A percentile compares a stretch with the other conserved stretches of the same genome.
phyloP scores from a whole-genome alignment of 2,329 filamentous ascomycete genomes.

The Neonectria coccinea region DNA sequence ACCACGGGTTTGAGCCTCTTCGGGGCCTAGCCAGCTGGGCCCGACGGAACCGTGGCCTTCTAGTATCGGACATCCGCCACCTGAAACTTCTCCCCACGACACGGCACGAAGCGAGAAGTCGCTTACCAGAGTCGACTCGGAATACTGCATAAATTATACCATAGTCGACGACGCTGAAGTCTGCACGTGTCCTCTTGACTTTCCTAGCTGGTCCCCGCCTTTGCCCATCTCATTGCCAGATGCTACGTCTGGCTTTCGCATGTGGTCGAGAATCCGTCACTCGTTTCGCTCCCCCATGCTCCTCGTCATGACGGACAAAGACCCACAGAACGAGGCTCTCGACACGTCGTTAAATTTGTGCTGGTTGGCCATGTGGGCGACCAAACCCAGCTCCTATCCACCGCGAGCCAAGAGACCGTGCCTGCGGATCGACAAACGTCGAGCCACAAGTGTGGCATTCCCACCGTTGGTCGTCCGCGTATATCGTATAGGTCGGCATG shows the following conservation, averaged over 20 bases:
- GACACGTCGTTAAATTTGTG: background rate
- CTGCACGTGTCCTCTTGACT: background rate
- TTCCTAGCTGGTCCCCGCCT: no score
- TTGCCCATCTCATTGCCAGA: background rate
- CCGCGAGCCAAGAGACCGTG: background rate
- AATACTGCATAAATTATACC: background rate
- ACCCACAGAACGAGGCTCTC: background rate
- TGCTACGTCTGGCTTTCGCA: background rate
- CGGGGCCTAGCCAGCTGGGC: background rate
- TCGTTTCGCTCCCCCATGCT: background rate
- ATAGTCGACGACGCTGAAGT: background rate
- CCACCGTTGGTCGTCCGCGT: background rate
- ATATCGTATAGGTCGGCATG: background rate
- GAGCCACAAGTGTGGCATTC: no score
- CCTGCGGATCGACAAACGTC: background rate
- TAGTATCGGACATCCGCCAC: constrained; percentile 8
- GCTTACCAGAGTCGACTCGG: background rate
- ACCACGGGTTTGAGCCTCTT: background rate
- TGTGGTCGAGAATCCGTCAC: background rate
- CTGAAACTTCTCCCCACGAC: constrained; percentile 25
- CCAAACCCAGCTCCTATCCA: background rate
- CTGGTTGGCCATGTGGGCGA: background rate
- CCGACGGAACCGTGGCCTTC: background rate
- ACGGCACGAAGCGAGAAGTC: constrained; percentile 14
- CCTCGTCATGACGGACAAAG: no score